Base-by-base conservation (phyloP, 805 yeast species). In the Cyberlindnera bimundalis region DNA sequence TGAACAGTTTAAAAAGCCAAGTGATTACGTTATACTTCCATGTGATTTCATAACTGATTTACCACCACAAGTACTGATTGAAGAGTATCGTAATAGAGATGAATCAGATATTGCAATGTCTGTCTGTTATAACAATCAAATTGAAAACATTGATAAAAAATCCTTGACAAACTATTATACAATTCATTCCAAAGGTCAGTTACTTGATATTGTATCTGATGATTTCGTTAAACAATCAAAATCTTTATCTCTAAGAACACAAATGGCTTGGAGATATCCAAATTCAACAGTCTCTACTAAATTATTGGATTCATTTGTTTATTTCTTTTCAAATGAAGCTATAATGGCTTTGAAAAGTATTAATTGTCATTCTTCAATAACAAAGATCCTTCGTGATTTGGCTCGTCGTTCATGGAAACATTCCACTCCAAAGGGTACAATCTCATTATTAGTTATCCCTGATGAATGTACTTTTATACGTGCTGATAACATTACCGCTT, bases 341-440 rank as follows among this genome's bases (percentile, higher is more conserved):
- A 63, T 79, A 25, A 64, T 68, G 8, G 66, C 83, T 11, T 66
- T 86, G 18, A 66, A 66, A 14, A 59, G n/a, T n/a, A n/a, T n/a
- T 58, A 10, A 60, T 64, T 46, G 46, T 59, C 47, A 47, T 48
- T 23, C 35, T 50, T 71, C 88, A 5, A 64, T 80, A 27, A 73
- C 74, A 17, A 84, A 84, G 56, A 71, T 90, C 18, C 74, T 89
- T 30, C 77, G 98, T 56, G 96, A 89, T 56, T 64, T 91, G 43
- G 95, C 95, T 3, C 77, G 98, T 62, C 77, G 95, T 48, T 82
- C 96, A 2, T 93, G 99, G 99, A 76, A 75, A 53, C 96, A 89
- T 58, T 70, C 83, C 0, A 53, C 56, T 6, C 58, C 62, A 9
- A 70, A 70, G 47, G 86, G 80, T 40, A 74, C 81, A 1, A 74